Evolutionary conservation across 108 stramenopile genomes (phyloP), one percentile per base, ranked within the genome.

Genomic region (Pseudonitzschia multistriata): DNA sequence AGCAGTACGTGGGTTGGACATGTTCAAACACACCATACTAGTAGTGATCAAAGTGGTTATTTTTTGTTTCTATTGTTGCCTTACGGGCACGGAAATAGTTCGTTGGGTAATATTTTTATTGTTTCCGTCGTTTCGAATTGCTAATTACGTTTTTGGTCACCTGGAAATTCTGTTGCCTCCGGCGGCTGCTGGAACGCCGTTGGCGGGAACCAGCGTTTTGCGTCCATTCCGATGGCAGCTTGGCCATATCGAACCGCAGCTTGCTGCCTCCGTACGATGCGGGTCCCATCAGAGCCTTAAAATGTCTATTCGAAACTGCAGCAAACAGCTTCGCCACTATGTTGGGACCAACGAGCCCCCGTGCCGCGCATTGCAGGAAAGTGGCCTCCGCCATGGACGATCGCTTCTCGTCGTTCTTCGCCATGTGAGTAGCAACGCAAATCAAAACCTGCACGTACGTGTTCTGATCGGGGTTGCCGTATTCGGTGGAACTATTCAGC

Each of bases 361-460:
- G 29, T 10, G 59, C 34, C 25, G 64, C 66, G 49, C 72, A 72
- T 53, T 79, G 59, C 53, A 56, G 57, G 49, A 79, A 79, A 13
- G 62, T 68, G 24, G 78, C 53, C 45, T 79, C 72, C 3, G 67
- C 72, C 67, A 79, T 63, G 15, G 33, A 22, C 15, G 27, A 10
- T 0, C 67, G 48, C 40, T 45, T 62, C 3, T 68, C 67, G 25
- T 36, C 45, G 19, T 31, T 56, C 6, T 30, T 22, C 3, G 67
- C 66, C 78, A 79, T 68, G 27, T 79, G 71, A 37, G 48, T 61
- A 7, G 71, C 45, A 14, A 73, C 65, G 11, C 67, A 65, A 19
- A 69, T 27, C 24, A 79, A 55, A 14, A 79, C 62, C 31, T 73
- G 72, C 33, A 53, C 70, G 52, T 54, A 79, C 31, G 78, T 79